Evolutionary conservation across 345 rosid genomes (phyloP).

Genomic region (Hibiscus trionum): DNA sequence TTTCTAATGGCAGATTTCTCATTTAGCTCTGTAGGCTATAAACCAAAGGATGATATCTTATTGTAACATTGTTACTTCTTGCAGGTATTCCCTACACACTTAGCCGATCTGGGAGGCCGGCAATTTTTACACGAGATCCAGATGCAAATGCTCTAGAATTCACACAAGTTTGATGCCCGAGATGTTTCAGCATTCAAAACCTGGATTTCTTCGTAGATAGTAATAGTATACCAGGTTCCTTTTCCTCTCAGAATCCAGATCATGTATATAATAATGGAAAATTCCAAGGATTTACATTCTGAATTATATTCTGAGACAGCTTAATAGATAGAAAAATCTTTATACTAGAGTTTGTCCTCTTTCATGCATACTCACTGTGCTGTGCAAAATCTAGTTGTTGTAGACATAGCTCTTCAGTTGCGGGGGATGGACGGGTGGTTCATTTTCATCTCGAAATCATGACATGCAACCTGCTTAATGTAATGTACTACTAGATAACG

Average conservation of each 20-base stretch:
- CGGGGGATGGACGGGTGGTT: neutral
- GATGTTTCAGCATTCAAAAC: neutral
- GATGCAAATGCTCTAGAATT: constrained; percentile 92
- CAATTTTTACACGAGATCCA: constrained; percentile 83
- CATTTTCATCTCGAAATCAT: neutral
- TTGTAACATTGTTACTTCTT: constrained; percentile 4
- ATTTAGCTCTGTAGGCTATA: neutral
- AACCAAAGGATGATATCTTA: neutral
- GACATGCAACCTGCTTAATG: neutral
- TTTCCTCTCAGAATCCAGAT: neutral
- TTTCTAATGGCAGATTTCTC: neutral
- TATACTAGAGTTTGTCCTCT: neutral
- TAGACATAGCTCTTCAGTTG: neutral
- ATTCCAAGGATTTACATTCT: neutral
- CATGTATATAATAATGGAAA: constrained; percentile 5
- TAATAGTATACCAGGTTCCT: neutral
- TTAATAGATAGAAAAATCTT: neutral
- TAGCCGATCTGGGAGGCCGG: constrained; percentile 86
- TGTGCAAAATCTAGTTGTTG: neutral
- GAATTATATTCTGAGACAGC: neutral
- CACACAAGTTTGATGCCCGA: constrained; percentile 41
- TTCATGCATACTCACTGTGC: neutral
- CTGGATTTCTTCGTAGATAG: neutral
- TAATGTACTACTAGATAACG: neutral
- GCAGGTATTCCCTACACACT: constrained; percentile 72